A percentile compares a stretch with the other conserved stretches of the same genome.
Conservation (phyloP, 1,139 yeast species). For the Suhomyces anneliseae region DNA sequence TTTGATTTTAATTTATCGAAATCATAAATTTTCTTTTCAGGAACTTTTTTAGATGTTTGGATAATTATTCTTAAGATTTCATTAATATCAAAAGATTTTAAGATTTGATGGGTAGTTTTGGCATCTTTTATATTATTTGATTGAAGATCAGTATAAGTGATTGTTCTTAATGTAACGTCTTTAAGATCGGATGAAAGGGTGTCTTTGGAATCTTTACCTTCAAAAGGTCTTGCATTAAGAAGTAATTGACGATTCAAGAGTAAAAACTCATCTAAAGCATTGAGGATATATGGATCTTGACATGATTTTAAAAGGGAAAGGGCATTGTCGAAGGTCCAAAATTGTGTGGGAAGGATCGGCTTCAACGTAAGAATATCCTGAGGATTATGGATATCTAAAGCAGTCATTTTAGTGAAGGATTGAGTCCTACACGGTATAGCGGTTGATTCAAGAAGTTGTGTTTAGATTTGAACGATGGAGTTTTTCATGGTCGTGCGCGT, state of each 20-base stretch:
- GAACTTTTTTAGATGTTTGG: slow-evolving; percentile 40
- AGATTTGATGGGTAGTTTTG: slow-evolving; percentile 32
- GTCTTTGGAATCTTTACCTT: not conserved
- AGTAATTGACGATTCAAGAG: slow-evolving; percentile 29
- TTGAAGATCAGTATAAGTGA: slow-evolving; percentile 38
- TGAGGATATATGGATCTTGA: slow-evolving; percentile 34
- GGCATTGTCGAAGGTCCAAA: slow-evolving; percentile 47
- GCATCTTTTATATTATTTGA: slow-evolving; percentile 38
- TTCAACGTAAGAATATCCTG: slow-evolving; percentile 22
- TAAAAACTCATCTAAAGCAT: slow-evolving; percentile 49
- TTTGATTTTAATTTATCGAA: slow-evolving; percentile 31
- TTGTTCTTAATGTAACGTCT: slow-evolving; percentile 41
- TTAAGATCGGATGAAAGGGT: slow-evolving; percentile 15
- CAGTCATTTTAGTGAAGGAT: slow-evolving; percentile 3
- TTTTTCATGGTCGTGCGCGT: slow-evolving; percentile 8
- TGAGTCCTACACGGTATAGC: slow-evolving; percentile 1
- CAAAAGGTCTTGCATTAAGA: slow-evolving; percentile 39
- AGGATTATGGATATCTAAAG: slow-evolving; percentile 5
- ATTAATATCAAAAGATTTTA: slow-evolving; percentile 32
- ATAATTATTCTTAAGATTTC: slow-evolving; percentile 50
- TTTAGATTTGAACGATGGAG: slow-evolving; percentile 4
- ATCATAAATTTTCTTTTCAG: slow-evolving; percentile 27
- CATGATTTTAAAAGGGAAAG: slow-evolving; percentile 33
- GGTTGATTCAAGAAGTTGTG: not conserved
- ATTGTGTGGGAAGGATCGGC: slow-evolving; percentile 40